Evolutionary conservation across 2,329 filamentous ascomycete genomes (phyloP), one percentile per base, ranked within the genome.

Genomic region (Claviceps monticola): DNA sequence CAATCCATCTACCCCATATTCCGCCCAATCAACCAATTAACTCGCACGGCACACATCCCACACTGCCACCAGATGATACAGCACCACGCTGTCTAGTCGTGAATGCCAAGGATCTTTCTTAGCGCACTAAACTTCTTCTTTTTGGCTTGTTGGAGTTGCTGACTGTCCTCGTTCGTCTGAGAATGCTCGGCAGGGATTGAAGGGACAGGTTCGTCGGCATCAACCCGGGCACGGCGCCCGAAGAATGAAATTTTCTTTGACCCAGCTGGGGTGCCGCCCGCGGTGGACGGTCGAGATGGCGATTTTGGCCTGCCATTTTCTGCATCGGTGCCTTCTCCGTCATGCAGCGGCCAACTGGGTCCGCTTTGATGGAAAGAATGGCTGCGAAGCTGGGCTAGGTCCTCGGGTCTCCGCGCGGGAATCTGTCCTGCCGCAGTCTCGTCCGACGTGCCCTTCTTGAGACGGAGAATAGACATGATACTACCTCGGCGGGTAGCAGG

Each of bases 91-190:
- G 44, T 51, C 67, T 68, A 74, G 55, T 74, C 71, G 54, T 74
- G 62, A 52, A 76, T 62, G 43, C 71, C 64, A 66, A 88, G 84
- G 64, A 84, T 83, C 63, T 73, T 78, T 63, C 84, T 78, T 62
- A 88, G 65, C 51, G 72, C 68, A 43, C 75, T 74, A 65, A 88
- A 87, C 66, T 83, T 85, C 74, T 86, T 87, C 69, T 76, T 79
- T 68, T 67, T 74, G 55, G 59, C 63, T 50, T 44, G 54, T 38
- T 56, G 54, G 39, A 45, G 44, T 14, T 34, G 29, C 26, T 48
- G 43, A 5, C n/a, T n/a, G 4, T 46, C 14, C 14, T 29, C 8
- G 23, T 39, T 49, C 9, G 37, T 7, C 21, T 43, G 14, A 19
- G 36, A n/a, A 9, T 48, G 46, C 13, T 8, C 34, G 29, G 49